Conservation (phyloP, 164 flowering plant genomes). For the Nelumbo lutea region DNA sequence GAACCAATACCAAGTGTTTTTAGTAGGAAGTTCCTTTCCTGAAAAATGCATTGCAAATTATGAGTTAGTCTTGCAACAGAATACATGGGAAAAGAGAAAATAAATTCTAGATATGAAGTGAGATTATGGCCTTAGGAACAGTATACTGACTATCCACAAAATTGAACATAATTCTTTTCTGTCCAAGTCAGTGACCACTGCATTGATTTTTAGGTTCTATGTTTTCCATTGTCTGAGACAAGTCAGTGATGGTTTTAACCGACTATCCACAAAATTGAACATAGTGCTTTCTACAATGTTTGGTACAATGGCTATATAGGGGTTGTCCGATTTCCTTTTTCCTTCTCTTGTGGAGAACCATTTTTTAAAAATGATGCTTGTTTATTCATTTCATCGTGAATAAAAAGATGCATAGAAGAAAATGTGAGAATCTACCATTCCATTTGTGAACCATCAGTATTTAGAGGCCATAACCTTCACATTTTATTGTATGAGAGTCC, state of each 20-base stretch:
- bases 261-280: too few relatives aligned
- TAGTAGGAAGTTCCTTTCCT: slow-evolving; percentile 83
- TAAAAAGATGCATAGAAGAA: neutral
- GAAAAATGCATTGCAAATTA: slow-evolving; percentile 23
- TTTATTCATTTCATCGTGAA: neutral
- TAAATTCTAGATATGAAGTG: neutral
- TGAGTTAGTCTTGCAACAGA: slow-evolving; percentile 12
- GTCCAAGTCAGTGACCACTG: too few relatives aligned
- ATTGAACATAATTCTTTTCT: too few relatives aligned
- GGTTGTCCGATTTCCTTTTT: neutral
- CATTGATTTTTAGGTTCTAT: too few relatives aligned
- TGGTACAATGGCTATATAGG: neutral
- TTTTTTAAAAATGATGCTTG: neutral
- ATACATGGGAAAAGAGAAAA: neutral
- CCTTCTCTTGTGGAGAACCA: neutral
- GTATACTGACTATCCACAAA: too few relatives aligned
- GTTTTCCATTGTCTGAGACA: too few relatives aligned
- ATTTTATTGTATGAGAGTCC: neutral
- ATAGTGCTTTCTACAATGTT: too few relatives aligned
- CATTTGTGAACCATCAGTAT: neutral
- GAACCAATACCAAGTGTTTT: slow-evolving; percentile 75
- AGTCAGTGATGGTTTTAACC: too few relatives aligned
- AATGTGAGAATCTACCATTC: neutral
- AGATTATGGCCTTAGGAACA: neutral
- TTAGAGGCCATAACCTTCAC: slow-evolving; percentile 8